phyloP scores from a whole-genome alignment of 306 rosid genomes.

The Vigna trinervia region DNA sequence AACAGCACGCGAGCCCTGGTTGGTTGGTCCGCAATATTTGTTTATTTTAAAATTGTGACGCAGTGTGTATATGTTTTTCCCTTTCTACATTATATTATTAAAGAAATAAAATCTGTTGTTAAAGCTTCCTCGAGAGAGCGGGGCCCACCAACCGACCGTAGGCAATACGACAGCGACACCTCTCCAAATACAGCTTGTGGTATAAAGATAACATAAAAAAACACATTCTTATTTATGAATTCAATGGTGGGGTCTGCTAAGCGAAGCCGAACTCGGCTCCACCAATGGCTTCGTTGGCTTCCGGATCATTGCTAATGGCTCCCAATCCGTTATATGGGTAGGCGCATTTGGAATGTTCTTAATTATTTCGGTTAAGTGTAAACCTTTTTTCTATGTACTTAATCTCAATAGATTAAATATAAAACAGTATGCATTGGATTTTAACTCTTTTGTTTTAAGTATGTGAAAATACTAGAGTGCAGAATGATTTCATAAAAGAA shows the following conservation, averaged over 20 bases:
- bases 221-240: constrained; percentile 1
- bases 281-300: not conserved
- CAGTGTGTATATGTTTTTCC: not conserved
- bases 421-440: too few species aligned
- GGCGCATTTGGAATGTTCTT: not conserved
- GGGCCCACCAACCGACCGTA: constrained; percentile 72
- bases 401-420: too few species aligned
- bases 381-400: too few species aligned
- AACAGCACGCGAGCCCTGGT: constrained; percentile 78
- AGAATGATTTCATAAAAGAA: too few species aligned
- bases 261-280: constrained; percentile 14
- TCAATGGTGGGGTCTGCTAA: too few species aligned
- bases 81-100: constrained; percentile 17
- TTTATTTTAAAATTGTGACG: not conserved
- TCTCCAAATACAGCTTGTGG: constrained; percentile 65
- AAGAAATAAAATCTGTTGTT: constrained; percentile 13
- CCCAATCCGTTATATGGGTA: not conserved
- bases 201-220: constrained; percentile 22
- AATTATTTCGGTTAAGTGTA: not conserved
- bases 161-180: constrained; percentile 70
- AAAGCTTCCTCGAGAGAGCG: constrained; percentile 30
- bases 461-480: too few species aligned
- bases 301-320: not conserved
- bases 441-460: too few species aligned
- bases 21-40: constrained; percentile 66